Percentiles rank a stretch among this genome's conserved stretches.
phyloP scores from a whole-genome alignment of 352 stramenopile genomes.

The Globisporangium barbulae region DNA sequence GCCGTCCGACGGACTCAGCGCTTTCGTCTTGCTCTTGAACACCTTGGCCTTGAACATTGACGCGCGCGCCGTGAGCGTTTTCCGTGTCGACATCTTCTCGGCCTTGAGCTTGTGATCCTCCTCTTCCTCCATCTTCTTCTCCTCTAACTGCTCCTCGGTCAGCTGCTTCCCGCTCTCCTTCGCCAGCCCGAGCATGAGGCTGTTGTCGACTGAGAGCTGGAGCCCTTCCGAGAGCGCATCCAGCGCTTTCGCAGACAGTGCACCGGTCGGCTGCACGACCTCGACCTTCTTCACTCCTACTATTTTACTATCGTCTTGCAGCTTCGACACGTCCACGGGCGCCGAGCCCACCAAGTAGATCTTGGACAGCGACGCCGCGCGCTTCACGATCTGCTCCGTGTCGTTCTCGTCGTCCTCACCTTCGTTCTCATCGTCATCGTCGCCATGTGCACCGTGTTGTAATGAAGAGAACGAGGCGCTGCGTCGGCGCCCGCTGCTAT shows the following conservation, averaged over 20 bases:
- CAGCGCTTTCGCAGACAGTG: constrained; percentile 70
- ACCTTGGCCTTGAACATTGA: constrained; percentile 81
- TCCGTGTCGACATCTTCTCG: constrained; percentile 64
- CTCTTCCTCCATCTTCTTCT: constrained; percentile 87
- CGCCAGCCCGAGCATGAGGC: constrained; percentile 22
- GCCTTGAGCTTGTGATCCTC: constrained; percentile 80
- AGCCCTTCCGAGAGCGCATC: constrained; percentile 75
- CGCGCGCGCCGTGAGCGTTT: constrained; percentile 55
- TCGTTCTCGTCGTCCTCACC: constrained; percentile 25
- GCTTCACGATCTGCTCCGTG: constrained; percentile 51
- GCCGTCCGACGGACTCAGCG: constrained; percentile 9
- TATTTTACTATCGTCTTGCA: constrained; percentile 77
- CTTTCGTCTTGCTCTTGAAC: constrained; percentile 42
- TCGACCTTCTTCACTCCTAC: constrained; percentile 74
- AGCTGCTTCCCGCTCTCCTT: constrained; percentile 31
- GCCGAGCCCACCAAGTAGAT: constrained; percentile 82
- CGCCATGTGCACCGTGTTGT: constrained; percentile 3
- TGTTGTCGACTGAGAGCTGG: constrained; percentile 69
- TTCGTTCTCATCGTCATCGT: constrained; percentile 7
- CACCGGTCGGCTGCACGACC: constrained; percentile 66
- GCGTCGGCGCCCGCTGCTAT: constrained; percentile 31
- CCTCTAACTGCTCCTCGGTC: constrained; percentile 76
- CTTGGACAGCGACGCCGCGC: constrained; percentile 74
- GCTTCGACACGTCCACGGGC: constrained; percentile 75
- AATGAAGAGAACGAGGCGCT: constrained; percentile 72